Conservation (phyloP, 75 land plant species). For the Cupressus sempervirens region DNA sequence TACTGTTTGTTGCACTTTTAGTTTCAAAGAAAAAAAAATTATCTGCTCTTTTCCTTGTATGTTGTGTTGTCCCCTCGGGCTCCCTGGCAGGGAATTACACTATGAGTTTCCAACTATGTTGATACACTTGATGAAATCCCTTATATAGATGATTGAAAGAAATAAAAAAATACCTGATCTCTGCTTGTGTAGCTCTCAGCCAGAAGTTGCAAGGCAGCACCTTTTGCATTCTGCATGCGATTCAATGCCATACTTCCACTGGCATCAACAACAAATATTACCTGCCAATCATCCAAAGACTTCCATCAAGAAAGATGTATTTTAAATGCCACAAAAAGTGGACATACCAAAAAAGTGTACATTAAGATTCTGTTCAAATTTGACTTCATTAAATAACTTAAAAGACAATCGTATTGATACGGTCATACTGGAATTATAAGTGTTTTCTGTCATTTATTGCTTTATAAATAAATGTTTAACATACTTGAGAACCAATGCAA, state of each 20-base stretch:
- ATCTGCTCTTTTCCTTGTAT: too few species aligned
- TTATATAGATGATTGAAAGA: not conserved
- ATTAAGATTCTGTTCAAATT: not conserved
- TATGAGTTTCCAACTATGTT: not conserved
- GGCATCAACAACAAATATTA: constrained; percentile 99
- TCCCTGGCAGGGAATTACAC: too few species aligned
- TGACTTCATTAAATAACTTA: not conserved
- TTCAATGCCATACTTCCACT: constrained; percentile 99
- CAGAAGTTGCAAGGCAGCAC: constrained; percentile 92
- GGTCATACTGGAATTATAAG: not conserved
- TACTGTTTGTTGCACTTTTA: too few species aligned
- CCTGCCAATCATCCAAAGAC: constrained; percentile 40
- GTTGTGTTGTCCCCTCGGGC: too few species aligned
- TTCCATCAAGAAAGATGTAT: not conserved
- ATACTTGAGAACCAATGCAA: not conserved
- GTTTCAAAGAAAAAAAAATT: too few species aligned
- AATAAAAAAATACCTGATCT: constrained; percentile 64
- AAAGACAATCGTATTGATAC: not conserved
- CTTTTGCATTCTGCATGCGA: constrained; percentile 99
- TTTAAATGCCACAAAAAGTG: not conserved
- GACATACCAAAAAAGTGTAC: not conserved
- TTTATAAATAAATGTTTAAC: not conserved
- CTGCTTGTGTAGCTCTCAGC: constrained; percentile 98
- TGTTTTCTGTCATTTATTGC: not conserved
- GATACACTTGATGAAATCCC: not conserved